Evolutionary conservation across 768 basidiomycete species (phyloP).

Genomic region (Gloeophyllum trabeum): DNA sequence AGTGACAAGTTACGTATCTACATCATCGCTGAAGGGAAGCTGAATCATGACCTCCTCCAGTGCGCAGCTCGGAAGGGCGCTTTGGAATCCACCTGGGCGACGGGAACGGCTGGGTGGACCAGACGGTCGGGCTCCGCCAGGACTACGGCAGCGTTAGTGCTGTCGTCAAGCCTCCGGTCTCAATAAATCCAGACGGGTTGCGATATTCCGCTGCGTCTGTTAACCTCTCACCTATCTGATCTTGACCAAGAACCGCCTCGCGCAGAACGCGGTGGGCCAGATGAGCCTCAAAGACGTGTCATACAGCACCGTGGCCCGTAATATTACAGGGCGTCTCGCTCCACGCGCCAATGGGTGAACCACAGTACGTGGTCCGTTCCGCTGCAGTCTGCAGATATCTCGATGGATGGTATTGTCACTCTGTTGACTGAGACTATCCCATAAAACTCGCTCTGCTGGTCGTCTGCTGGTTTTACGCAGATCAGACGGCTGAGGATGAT

Average conservation of each 20-base stretch:
- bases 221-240: background rate
- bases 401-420: background rate
- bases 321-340: background rate
- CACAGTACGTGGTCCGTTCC: background rate
- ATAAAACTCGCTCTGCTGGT: too few species aligned
- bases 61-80: too few species aligned
- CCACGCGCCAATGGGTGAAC: background rate
- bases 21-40: too few species aligned
- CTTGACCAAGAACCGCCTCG: background rate
- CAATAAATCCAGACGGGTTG: background rate
- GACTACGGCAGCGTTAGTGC: too few species aligned
- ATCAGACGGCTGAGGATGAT: too few species aligned
- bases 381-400: background rate
- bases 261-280: background rate
- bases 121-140: too few species aligned
- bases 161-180: too few species aligned
- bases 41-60: too few species aligned
- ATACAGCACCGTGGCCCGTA: background rate
- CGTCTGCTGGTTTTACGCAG: too few species aligned
- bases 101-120: too few species aligned
- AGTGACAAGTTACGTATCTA: too few species aligned
- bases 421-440: background rate
- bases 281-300: background rate
- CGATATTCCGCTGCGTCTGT: slow-evolving; percentile 11
- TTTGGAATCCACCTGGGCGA: too few species aligned